A percentile compares a stretch with the other conserved stretches of the same genome.
These are phyloP conservation scores for Dacryopinax spathularia DNA, from an alignment of 768 basidiomycete species.

Conservation along the genomic window DNA sequence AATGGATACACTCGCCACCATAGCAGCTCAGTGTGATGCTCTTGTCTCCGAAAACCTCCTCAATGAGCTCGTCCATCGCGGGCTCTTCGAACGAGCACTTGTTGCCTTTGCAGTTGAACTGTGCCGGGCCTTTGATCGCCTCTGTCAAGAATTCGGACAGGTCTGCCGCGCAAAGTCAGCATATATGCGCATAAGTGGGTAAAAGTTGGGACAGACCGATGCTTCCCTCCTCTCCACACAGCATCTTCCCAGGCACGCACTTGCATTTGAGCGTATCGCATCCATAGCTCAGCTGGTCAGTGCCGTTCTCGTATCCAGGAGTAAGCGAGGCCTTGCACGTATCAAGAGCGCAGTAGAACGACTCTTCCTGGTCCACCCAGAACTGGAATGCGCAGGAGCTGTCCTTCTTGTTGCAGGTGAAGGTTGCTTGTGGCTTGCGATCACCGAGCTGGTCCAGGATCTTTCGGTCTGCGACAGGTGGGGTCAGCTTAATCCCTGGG, in stretches of 20 bases:
- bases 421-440: conserved; percentile 89
- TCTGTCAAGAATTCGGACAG: conserved; percentile 86
- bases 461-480: conserved; percentile 54
- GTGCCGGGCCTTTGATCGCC: conserved; percentile 80
- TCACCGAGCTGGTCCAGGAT: conserved; percentile 87
- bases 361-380: conserved; percentile 90
- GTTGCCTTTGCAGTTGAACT: conserved; percentile 61
- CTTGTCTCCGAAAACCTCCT: conserved; percentile 81
- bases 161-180: conserved; percentile 35
- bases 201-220: conserved; percentile 45
- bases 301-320: conserved; percentile 49
- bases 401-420: conserved; percentile 59
- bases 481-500: background rate
- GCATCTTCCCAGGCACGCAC: conserved; percentile 86
- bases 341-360: conserved; percentile 84
- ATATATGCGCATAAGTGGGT: background rate
- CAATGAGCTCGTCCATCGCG: conserved; percentile 90
- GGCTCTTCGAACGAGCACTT: conserved; percentile 90
- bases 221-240: conserved; percentile 91
- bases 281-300: conserved; percentile 44
- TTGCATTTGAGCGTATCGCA: conserved; percentile 79
- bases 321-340: conserved; percentile 40
- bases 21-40: conserved; percentile 78
- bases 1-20: conserved; percentile 88
- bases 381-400: conserved; percentile 87